A percentile compares a stretch with the other conserved stretches of the same genome.
phyloP scores from a whole-genome alignment of 768 basidiomycete genomes.

The Pulveroboletus ravenelii region DNA sequence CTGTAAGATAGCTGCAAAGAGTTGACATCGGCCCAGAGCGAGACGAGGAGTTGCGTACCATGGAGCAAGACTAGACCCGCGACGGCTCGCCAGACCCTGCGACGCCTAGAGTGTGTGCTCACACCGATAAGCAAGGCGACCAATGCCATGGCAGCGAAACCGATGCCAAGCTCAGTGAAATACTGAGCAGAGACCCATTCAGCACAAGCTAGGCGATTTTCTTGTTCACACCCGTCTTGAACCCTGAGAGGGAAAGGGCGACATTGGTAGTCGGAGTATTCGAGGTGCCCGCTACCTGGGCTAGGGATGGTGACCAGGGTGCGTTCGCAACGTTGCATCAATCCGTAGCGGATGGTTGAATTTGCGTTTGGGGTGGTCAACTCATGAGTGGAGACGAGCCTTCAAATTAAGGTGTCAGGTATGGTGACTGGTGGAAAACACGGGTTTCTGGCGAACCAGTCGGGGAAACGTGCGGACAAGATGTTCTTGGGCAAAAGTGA shows the following conservation, averaged over 20 bases:
- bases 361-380: slow-evolving; percentile 44
- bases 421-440: slow-evolving; percentile 11
- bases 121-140: slow-evolving; percentile 61
- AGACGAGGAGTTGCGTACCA: slow-evolving; percentile 32
- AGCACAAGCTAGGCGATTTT: slow-evolving; percentile 56
- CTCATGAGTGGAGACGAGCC: slow-evolving; percentile 36
- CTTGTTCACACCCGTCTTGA: slow-evolving; percentile 42
- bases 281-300: slow-evolving; percentile 37
- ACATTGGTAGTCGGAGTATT: slow-evolving; percentile 57
- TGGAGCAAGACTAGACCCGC: slow-evolving; percentile 61
- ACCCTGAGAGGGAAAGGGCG: slow-evolving; percentile 59
- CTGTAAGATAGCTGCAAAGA: slow-evolving; percentile 48
- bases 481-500: slow-evolving; percentile 43
- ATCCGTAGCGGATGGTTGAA: slow-evolving; percentile 54
- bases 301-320: slow-evolving; percentile 45
- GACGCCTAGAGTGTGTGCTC: slow-evolving; percentile 65
- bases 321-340: slow-evolving; percentile 54
- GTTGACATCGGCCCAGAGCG: not conserved
- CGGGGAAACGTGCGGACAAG: slow-evolving; percentile 49
- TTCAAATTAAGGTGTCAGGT: slow-evolving; percentile 30
- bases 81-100: slow-evolving; percentile 73
- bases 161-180: slow-evolving; percentile 56
- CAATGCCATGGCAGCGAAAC: slow-evolving; percentile 57
- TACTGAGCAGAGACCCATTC: slow-evolving; percentile 71
- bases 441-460: slow-evolving; percentile 50